Conservation (phyloP, 306 rosid species). For the Lablab purpureus region DNA sequence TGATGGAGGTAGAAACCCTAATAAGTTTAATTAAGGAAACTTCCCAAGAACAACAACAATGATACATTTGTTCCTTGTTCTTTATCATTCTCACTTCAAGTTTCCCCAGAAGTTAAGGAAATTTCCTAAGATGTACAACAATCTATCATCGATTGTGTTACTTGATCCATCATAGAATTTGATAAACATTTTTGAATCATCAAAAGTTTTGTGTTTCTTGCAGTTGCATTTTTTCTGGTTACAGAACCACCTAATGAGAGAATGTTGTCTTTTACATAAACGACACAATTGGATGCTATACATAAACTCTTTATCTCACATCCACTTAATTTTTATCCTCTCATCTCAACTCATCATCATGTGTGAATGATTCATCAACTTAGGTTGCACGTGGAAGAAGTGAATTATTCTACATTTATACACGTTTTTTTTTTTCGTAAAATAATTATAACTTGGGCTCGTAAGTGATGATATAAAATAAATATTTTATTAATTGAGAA, state of each 20-base stretch:
- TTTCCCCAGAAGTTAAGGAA: slow-evolving; percentile 20
- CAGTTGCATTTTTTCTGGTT: not conserved
- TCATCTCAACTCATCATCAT: not conserved
- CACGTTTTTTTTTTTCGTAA: not conserved
- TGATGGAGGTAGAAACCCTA: not conserved
- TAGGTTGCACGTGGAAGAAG: not conserved
- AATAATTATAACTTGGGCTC: not conserved
- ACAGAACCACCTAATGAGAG: not conserved
- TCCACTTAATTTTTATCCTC: slow-evolving; percentile 14
- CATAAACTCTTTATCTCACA: not conserved
- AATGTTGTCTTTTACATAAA: slow-evolving; percentile 6
- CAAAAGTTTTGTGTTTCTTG: not conserved
- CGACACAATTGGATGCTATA: not conserved
- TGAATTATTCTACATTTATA: not conserved
- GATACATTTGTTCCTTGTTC: not conserved
- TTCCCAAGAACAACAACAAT: slow-evolving; percentile 24
- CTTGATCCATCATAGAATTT: not conserved
- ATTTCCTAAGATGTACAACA: slow-evolving; percentile 31
- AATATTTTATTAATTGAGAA: no score
- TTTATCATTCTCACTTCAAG: not conserved
- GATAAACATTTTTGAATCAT: not conserved
- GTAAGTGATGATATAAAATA: no score
- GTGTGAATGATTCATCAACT: not conserved
- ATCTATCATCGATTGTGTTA: not conserved
- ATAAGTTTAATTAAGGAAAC: slow-evolving; percentile 26